Conservation (phyloP, 176 grass and related monocot species). For the Calamus simplicifolius region DNA sequence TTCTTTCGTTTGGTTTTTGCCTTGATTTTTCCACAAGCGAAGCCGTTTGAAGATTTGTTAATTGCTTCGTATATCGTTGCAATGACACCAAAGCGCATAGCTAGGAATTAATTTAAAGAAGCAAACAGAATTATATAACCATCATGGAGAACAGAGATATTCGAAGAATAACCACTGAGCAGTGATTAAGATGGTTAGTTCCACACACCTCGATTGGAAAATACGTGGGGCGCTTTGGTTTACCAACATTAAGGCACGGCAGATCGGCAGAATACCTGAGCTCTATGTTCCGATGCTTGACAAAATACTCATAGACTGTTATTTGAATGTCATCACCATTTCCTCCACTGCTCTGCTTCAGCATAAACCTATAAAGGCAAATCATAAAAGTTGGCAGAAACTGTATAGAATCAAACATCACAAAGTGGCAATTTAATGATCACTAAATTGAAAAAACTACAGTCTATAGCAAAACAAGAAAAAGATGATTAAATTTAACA, state of each 20-base stretch:
- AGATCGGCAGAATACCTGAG: conserved; percentile 52
- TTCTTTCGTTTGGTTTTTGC: conserved; percentile 84
- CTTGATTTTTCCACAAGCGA: conserved; percentile 86
- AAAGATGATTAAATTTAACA: no score
- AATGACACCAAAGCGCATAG: conserved; percentile 44
- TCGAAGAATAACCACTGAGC: no score
- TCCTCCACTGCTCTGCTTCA: conserved; percentile 49
- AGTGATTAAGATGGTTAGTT: no score
- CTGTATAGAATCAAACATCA: no score
- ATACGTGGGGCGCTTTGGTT: conserved; percentile 69
- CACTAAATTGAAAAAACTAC: no score
- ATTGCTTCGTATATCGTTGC: conserved; percentile 76
- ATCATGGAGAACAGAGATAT: no score
- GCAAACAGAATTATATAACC: conserved; percentile 14
- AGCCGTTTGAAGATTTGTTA: conserved; percentile 56
- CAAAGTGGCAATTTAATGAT: no score
- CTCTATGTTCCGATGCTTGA: conserved; percentile 41
- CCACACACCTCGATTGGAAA: conserved; percentile 53
- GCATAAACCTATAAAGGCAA: conserved; percentile 37
- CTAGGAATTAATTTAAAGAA: conserved; percentile 39
- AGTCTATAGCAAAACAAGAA: no score
- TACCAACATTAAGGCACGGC: conserved; percentile 93
- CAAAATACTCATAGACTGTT: conserved; percentile 65
- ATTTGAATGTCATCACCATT: conserved; percentile 15
- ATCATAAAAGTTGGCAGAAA: not conserved